Base-by-base conservation (phyloP, 1,139 yeast genomes). In the Blastobotrys petasosporus region DNA sequence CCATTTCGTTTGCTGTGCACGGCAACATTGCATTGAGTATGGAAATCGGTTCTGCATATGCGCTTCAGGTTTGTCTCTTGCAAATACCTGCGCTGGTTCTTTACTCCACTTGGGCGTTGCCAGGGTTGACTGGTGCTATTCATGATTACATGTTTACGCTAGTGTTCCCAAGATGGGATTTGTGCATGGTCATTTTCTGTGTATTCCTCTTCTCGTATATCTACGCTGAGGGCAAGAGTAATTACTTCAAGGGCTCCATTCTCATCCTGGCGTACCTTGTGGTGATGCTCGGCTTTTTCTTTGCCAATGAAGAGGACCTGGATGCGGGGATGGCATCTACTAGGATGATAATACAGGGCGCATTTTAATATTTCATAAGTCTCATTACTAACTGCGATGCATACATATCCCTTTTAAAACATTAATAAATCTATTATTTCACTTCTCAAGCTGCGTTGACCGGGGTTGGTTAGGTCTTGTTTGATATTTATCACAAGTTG, bases 1-100 rank as follows among this genome's bases (percentile, higher is more conserved):
- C 98, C 58, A 90, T 92, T 51, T 88, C 97, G 11, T 92, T 92
- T 70, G 98, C 99, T 0, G 79, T 87, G 58, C 80, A 94, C 54
- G 99, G 98, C 2, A 92, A 92, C 56, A 95, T 94, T 49, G 96
- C 98, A 0, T 72, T 92, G 42, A 61, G 67, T 32, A 86, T 92
- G 96, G 99, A 92, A 64, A 92, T 92, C 64, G 98, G 99, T 53
- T 83, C 95, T 54, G 98, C 98, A 0, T 92, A 92, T 63, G 98
- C 96, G 0, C 72, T 92, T 51, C 99, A 92, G 64, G 99, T 92
- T n/a, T 94, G 95, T 54, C 71, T 92, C 47, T 74, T 92, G 53
- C 99, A 92, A 64, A 86, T 92, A 41, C 99, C 99, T 0, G 82
- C 94, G 4, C 74, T 92, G 59, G 95, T 88, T 3, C 64, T 90